A percentile compares a stretch with the other conserved stretches of the same genome.
Evolutionary conservation across 108 stramenopile species (phyloP).

Genomic region (Nitzschia putrida): DNA sequence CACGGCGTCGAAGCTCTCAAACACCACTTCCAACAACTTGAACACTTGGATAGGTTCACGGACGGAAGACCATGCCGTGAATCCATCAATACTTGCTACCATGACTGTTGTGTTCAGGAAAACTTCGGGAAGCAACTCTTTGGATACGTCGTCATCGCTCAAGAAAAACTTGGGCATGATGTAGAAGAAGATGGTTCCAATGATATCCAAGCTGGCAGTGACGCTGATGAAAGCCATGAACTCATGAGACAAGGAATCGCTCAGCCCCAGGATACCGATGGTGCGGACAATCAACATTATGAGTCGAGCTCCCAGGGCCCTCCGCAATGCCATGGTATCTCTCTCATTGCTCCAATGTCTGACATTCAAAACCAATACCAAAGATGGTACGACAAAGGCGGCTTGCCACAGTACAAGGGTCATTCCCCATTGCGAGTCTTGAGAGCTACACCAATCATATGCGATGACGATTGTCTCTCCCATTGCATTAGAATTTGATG

Average conservation of each 20-base stretch:
- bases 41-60: constrained; percentile 18
- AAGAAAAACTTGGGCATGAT: constrained; percentile 24
- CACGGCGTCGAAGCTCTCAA: not conserved
- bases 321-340: constrained; percentile 2
- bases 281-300: too few relatives aligned
- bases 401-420: constrained; percentile 5
- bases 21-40: not conserved
- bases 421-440: constrained; percentile 11
- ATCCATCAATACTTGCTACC: constrained; percentile 2
- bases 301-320: too few relatives aligned
- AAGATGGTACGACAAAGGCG: constrained; percentile 21
- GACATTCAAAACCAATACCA: constrained; percentile 28
- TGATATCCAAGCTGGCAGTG: not conserved
- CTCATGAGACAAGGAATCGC: too few relatives aligned
- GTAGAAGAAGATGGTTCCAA: constrained; percentile 13
- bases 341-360: constrained; percentile 34
- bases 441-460: constrained; percentile 14
- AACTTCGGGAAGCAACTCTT: constrained; percentile 10
- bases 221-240: not conserved
- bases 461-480: constrained; percentile 3
- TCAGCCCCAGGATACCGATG: too few relatives aligned
- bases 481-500: constrained; percentile 2
- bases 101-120: constrained; percentile 13
- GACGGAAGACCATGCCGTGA: constrained; percentile 11
- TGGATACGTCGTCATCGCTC: too few relatives aligned